Evolutionary conservation across 1,284 basidiomycete species (phyloP).

Genomic region (Puccinia triticina): DNA sequence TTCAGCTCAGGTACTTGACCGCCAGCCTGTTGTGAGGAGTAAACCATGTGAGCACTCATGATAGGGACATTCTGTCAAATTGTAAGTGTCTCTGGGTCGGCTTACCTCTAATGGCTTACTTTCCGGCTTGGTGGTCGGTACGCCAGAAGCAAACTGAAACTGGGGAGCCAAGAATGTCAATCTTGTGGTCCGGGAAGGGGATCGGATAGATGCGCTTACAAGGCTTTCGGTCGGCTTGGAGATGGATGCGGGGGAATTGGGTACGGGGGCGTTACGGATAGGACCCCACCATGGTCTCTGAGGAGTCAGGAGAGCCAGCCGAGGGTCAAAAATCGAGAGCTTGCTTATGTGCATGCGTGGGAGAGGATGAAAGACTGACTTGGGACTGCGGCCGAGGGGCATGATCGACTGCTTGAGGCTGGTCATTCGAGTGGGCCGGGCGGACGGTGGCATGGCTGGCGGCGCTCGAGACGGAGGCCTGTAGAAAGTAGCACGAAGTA

Average conservation of each 20-base stretch:
- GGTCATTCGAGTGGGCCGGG: background rate
- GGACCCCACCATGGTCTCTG: background rate
- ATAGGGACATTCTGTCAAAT: background rate
- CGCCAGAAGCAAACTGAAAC: conserved; percentile 23
- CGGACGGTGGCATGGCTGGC: background rate
- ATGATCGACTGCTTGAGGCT: background rate
- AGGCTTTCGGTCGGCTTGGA: conserved; percentile 12
- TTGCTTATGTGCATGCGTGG: background rate
- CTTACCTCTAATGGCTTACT: background rate
- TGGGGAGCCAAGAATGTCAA: background rate
- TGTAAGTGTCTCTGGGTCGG: background rate
- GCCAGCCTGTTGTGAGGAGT: background rate
- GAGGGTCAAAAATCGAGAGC: background rate
- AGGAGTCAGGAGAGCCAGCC: background rate
- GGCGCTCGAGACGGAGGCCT: background rate
- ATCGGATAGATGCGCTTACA: background rate
- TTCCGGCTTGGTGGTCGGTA: background rate
- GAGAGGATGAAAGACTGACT: background rate
- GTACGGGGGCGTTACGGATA: background rate
- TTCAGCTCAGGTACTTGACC: background rate
- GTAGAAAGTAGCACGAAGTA: background rate
- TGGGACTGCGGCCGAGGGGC: background rate
- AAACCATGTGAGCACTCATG: background rate
- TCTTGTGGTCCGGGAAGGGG: background rate
- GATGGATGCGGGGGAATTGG: conserved; percentile 2